A percentile compares a stretch with the other conserved stretches of the same genome.
Conservation (phyloP, 1,284 basidiomycete species). For the Cerrena zonata region DNA sequence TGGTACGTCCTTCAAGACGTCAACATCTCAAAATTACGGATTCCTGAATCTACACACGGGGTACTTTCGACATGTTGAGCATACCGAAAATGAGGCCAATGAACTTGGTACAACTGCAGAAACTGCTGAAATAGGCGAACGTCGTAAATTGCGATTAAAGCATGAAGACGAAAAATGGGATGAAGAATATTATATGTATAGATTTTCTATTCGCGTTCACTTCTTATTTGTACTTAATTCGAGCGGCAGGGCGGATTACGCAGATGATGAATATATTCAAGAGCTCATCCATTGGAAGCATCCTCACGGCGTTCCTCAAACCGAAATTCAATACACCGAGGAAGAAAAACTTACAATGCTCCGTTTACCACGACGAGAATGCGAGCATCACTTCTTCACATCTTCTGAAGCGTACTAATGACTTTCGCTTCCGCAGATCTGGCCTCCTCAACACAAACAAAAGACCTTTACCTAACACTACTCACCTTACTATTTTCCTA, state of each 20-base stretch:
- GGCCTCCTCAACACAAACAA: constrained; percentile 45
- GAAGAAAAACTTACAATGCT: constrained; percentile 65
- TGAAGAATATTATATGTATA: constrained; percentile 75
- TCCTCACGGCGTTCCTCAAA: constrained; percentile 35
- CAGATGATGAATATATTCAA: constrained; percentile 66
- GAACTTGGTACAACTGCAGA: constrained; percentile 69
- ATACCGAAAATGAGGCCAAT: constrained; percentile 73
- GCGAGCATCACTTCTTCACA: constrained; percentile 35
- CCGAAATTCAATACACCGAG: constrained; percentile 54
- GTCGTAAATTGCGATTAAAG: constrained; percentile 42
- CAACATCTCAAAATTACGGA: constrained; percentile 53
- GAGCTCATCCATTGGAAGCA: constrained; percentile 61
- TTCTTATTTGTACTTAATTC: constrained; percentile 3
- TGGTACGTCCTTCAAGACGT: constrained; percentile 33
- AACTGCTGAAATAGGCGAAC: constrained; percentile 36
- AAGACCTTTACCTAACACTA: constrained; percentile 60
- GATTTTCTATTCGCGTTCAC: constrained; percentile 4
- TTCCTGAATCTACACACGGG: constrained; percentile 68
- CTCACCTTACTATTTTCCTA: constrained; percentile 67
- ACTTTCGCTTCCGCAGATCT: constrained; percentile 50
- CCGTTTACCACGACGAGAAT: constrained; percentile 70
- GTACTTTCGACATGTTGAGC: constrained; percentile 64
- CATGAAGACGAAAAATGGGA: constrained; percentile 75
- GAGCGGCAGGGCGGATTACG: constrained; percentile 63
- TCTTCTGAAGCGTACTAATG: too few relatives aligned